Base-by-base conservation (phyloP, 768 basidiomycete genomes). In the Artomyces pyxidatus region DNA sequence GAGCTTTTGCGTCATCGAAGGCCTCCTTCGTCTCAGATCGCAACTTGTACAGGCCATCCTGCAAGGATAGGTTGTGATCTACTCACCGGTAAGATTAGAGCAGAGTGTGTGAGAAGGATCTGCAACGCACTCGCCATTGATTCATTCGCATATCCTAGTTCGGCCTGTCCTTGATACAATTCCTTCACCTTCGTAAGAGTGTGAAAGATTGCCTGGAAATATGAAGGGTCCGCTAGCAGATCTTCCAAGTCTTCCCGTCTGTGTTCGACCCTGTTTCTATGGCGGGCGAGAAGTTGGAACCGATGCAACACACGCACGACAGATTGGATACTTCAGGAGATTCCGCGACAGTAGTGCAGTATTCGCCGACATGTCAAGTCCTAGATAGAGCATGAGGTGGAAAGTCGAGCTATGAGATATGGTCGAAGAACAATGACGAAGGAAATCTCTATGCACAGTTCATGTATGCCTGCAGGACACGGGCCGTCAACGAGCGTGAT, bases 181-280 rank as follows among this genome's bases (percentile, higher is more conserved):
- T 75, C 72, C 59, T 85, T 84, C 35, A 95, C 89, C 23, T 73
- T 71, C 2, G 80, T 70, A 9, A 95, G 67, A 1, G 88, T 80
- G 65, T 93, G 85, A 54, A 98, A 85, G 53, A 87, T 71, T 7
- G 93, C 87, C 63, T 94, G 86, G 55, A 94, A 93, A 63, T 93
- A 93, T 14, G 70, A 68, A 1, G 83, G 85, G 61, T 96, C 89
- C 12, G 75, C 72, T 19, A 96, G 68, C 4, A 96, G 69, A 60
- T 94, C 91, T 64, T 96, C 88, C n/a, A 98, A 74, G 58, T 93
- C 91, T 55, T 89, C 85, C 44, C 88, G 80, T 56, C 91, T 93
- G 59, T n/a, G n/a, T n/a, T n/a, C n/a, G n/a, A n/a, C n/a, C n/a
- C n/a, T n/a, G n/a, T n/a, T n/a, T n/a, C n/a, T n/a, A n/a, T n/a